phyloP scores from a whole-genome alignment of 306 rosid genomes.

The Benincasa hispida region DNA sequence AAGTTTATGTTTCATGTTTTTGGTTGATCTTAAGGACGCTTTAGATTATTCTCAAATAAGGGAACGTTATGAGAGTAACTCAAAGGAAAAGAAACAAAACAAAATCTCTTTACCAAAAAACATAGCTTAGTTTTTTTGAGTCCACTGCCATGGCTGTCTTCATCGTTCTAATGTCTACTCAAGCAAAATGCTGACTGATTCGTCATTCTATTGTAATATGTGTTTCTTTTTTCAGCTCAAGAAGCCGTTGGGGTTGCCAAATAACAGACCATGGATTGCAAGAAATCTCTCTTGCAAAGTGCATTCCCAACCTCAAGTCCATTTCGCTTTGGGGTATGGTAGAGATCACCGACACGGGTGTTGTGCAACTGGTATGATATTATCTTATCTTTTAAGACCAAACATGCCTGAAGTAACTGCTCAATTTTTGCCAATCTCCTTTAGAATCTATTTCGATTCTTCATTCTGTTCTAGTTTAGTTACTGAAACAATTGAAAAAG shows the following conservation, averaged over 20 bases:
- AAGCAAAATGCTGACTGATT: background rate
- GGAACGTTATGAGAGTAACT: background rate
- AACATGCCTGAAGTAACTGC: background rate
- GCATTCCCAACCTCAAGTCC: slow-evolving; percentile 58
- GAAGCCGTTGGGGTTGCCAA: slow-evolving; percentile 84
- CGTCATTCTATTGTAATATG: background rate
- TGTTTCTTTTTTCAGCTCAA: slow-evolving; percentile 39
- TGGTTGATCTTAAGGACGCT: background rate
- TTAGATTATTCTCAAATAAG: too few relatives aligned
- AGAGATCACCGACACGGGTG: slow-evolving; percentile 81
- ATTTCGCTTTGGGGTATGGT: slow-evolving; percentile 91
- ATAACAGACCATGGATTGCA: slow-evolving; percentile 63
- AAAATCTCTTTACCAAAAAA: background rate
- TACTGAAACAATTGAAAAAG: too few relatives aligned
- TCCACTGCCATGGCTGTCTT: background rate
- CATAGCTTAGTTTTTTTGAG: too few relatives aligned
- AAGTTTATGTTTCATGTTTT: background rate
- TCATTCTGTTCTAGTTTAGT: background rate
- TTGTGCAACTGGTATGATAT: slow-evolving; percentile 54
- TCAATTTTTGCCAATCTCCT: too few relatives aligned
- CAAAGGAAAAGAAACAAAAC: background rate
- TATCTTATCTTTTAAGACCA: background rate
- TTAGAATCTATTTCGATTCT: too few relatives aligned
- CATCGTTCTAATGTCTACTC: background rate
- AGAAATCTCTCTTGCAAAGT: slow-evolving; percentile 58